Base-by-base conservation (phyloP, 495 filamentous ascomycete species). In the Hypoxylon trugodes region DNA sequence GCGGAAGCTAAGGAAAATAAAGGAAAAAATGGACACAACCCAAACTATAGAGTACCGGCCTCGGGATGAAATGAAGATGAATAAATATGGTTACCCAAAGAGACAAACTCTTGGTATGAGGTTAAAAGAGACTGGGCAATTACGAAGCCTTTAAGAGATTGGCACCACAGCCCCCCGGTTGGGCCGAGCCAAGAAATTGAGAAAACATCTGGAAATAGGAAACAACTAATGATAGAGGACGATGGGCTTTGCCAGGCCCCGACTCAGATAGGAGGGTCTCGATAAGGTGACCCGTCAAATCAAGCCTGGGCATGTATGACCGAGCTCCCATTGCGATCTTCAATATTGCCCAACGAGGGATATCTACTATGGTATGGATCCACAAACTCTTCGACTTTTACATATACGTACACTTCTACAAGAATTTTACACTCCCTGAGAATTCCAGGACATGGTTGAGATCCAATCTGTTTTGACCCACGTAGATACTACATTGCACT, bases 251-350 rank as follows among this genome's bases (percentile, higher is more conserved):
- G 9, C 41, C 60, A 42, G 47, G 54, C 43, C 35, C 53, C 47
- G 65, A 63, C 54, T 58, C 46, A 63, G n/a, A 58, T 37, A 35
- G 35, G 59, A 68, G 59, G 65, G 59, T 57, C 65, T n/a, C 32
- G 58, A 60, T 60, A 57, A 46, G 40, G 41, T 32, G 5, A 10
- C 42, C 45, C 10, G 47, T 47, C 65, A 19, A 63, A 45, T 48
- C 47, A 55, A 54, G 47, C 41, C 26, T 25, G 48, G 21, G 37
- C 35, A 37, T 32, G 13, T 37, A 54, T 25, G 43, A 53, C 54
- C 55, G 54, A 59, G 55, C 65, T 60, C 59, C 65, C 65, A 68
- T 68, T 68, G 43, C 25, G 65, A 68, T 68, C 65, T 64, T 68
- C 65, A 57, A 21, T 22, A 37, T 33, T 68, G 65, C 65, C 65